These are phyloP conservation scores for Trichaptum fuscoviolaceum DNA, from an alignment of 768 basidiomycete genomes.

Conservation along the genomic window DNA sequence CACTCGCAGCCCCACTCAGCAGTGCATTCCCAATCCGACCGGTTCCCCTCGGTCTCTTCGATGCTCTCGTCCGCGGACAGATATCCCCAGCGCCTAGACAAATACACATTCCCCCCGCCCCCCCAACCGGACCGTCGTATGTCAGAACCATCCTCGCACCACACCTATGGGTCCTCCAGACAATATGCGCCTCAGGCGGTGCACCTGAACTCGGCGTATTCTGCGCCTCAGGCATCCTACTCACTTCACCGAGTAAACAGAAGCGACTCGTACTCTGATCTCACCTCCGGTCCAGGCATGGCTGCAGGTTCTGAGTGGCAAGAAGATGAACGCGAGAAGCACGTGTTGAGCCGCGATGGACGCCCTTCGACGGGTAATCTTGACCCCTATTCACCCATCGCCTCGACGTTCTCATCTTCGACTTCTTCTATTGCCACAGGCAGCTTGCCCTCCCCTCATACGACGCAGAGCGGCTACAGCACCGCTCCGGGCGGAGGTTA, in stretches of 20 bases:
- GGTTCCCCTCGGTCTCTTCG: background rate
- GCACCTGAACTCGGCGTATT: background rate
- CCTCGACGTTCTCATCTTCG: conserved; percentile 1
- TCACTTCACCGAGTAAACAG: background rate
- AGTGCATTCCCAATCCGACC: background rate
- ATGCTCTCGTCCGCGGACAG: background rate
- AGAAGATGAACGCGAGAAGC: background rate
- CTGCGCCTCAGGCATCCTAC: background rate
- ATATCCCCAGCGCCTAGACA: background rate
- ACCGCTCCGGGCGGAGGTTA: background rate
- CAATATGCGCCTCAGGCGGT: background rate
- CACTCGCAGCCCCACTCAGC: background rate
- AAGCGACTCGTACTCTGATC: background rate
- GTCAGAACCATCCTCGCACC: background rate
- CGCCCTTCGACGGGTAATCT: background rate
- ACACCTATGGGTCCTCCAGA: background rate
- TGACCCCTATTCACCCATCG: background rate
- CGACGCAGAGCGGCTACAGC: background rate
- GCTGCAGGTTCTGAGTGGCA: background rate
- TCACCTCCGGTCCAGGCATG: background rate
- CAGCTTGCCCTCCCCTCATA: background rate
- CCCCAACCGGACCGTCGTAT: background rate
- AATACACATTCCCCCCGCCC: background rate
- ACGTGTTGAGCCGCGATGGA: background rate
- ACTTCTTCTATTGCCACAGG: background rate